Conservation (phyloP, 768 basidiomycete species). For the Boletellus ananiceps region DNA sequence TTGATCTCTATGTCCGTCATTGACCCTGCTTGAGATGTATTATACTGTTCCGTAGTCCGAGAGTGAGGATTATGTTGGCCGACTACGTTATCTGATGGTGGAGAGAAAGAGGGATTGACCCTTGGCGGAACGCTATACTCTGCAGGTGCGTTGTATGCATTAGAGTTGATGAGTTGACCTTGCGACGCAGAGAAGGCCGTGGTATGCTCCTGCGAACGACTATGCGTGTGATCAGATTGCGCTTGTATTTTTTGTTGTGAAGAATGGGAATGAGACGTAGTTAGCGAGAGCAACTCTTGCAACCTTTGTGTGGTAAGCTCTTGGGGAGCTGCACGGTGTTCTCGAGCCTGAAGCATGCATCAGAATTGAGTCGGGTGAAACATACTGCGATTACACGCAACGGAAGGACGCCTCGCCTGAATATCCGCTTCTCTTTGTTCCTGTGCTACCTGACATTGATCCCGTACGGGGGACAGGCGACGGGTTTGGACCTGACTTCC, state of each 20-base stretch:
- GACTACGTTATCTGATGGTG: neutral
- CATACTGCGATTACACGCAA: neutral
- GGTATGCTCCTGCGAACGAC: neutral
- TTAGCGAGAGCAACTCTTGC: slow-evolving; percentile 21
- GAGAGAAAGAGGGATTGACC: slow-evolving; percentile 4
- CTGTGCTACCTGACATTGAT: neutral
- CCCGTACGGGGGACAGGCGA: neutral
- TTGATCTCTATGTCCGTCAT: slow-evolving; percentile 13
- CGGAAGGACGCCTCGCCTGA: slow-evolving; percentile 4
- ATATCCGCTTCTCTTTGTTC: slow-evolving; percentile 4
- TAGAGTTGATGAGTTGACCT: neutral
- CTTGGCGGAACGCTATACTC: slow-evolving; percentile 2
- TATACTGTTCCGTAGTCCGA: slow-evolving; percentile 6
- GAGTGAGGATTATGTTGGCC: slow-evolving; percentile 2
- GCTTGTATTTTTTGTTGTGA: neutral
- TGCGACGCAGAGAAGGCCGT: neutral
- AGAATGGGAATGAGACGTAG: slow-evolving; percentile 1
- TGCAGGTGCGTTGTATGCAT: neutral
- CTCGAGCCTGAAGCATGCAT: neutral
- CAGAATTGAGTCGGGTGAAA: neutral
- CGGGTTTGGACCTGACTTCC: neutral
- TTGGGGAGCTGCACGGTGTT: slow-evolving; percentile 1
- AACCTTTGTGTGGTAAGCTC: slow-evolving; percentile 20
- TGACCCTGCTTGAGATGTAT: neutral
- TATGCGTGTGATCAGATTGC: neutral